These are phyloP conservation scores for Eucalyptus camaldulensis DNA, from an alignment of 345 rosid species.

Conservation along the genomic window DNA sequence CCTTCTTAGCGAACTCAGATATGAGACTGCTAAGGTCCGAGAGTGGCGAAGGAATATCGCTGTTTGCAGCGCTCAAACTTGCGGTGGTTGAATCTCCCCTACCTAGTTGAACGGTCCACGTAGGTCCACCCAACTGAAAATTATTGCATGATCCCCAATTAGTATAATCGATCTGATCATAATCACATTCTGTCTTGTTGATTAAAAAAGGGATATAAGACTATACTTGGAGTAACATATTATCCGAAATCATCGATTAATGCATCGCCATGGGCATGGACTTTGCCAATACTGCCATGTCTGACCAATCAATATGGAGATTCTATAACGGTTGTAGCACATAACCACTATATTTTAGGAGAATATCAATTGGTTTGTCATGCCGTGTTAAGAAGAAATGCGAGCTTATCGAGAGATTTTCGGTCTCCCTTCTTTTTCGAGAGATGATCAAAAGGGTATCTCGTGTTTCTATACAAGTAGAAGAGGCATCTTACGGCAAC, in stretches of 20 bases:
- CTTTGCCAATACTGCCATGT: not conserved
- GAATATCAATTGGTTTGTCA: not conserved
- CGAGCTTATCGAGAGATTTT: not conserved
- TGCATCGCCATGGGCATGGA: not conserved
- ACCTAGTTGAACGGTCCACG: slow-evolving; percentile 28
- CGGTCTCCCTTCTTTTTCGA: not conserved
- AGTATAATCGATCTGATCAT: not conserved
- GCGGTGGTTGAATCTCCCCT: slow-evolving; percentile 36
- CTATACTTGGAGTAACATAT: not conserved
- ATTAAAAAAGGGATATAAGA: not conserved
- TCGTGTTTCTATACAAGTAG: not conserved
- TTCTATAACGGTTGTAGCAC: not conserved
- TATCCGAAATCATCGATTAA: not conserved
- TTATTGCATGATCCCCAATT: not conserved
- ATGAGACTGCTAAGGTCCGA: slow-evolving; percentile 17
- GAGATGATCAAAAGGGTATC: not conserved
- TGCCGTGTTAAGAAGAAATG: not conserved
- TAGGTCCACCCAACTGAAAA: slow-evolving; percentile 33
- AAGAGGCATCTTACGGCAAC: not conserved
- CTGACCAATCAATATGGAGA: not conserved
- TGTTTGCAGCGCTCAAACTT: slow-evolving; percentile 12
- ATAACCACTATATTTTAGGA: not conserved
- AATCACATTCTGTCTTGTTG: not conserved
- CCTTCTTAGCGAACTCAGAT: slow-evolving; percentile 22
- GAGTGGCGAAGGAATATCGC: slow-evolving; percentile 15